Evolutionary conservation across 371 early-diverging fungal genomes (phyloP), one percentile per base, ranked within the genome.

Genomic region (Mortierella sp.): DNA sequence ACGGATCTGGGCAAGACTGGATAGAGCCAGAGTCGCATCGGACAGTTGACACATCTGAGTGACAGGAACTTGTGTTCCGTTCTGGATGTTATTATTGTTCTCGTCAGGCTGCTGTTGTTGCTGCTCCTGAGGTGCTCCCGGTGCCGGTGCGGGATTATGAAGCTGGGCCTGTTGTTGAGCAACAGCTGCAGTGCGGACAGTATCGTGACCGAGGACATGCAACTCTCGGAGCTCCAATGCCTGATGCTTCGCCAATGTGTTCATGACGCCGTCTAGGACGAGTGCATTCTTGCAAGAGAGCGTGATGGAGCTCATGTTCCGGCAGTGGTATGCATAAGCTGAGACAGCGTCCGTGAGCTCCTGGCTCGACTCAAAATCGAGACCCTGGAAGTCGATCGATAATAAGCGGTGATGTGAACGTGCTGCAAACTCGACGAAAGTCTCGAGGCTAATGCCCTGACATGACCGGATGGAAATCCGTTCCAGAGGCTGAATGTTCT

Each of bases 391-490:
- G 21, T 76, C 78, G 14, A 76, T 26, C 17, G 65, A 61, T 17
- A 55, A 21, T 41, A 76, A 28, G 30, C 44, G 42, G 6, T 34
- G 31, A 14, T 57, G 37, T 6, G 78, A 76, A 24, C 70, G 70
- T n/a, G 32, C 50, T 2, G 70, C 78, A 4, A 69, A 47, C 21
- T 61, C 58, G 26, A 65, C 47, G 32, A 60, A 58, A 5, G 70
- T 76, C 46, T 70, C 70, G 7, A 64, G 14, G 2, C 53, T 53
- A 26, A 76, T 76, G 0, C 78, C 78, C 30, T 57, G 37, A 23
- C 78, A 76, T 3, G 78, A 64, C 31, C 78, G 70, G 46, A 76
- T 76, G 5, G 70, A 70, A 17, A 76, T 50, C 2, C 54, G 60
- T 37, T 76, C 78, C 31, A 76, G 46, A 1, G 78, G 78, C 17